Base-by-base conservation (phyloP, 805 yeast genomes). In the Myxozyma mucilagina region DNA sequence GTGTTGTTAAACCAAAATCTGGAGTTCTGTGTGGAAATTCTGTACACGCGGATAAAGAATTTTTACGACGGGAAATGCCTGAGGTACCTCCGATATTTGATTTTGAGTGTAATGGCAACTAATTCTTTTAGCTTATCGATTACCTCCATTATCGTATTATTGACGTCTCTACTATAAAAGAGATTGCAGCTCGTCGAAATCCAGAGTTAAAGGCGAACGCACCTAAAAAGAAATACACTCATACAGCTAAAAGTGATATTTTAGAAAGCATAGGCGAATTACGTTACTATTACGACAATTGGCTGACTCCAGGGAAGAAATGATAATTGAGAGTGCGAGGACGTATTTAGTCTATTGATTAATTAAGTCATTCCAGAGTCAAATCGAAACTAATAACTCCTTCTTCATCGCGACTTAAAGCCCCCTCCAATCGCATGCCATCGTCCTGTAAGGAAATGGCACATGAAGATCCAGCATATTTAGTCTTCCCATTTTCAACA, bases 1-100 rank as follows among this genome's bases (percentile, higher is more conserved):
- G 60, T 24, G 79, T 89, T 9, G 82, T 83, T 2, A 76, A 76
- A 14, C 76, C 77, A 10, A 77, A 84, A 1, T 75, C 77, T 18
- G 97, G 91, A 1, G 75, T 94, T 0, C 74, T 94, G 57, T 96
- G 96, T 0, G 99, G 99, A 1, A 94, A 93, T 68, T 82, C 96
- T 0, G 86, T 94, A 18, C 97, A 94, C 73, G 86, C 90, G 86
- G 99, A 94, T 73, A 82, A 90, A 60, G 79, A 87, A 53, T 94
- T 93, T 74, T 81, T 94, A 87, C 76, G 84, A 71, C 80, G 83
- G 56, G 97, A 93, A 70, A 85, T 94, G 77, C 98, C 98, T 0
- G 73, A 80, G 51, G 86, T 90, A 7, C 73, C 82, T 16, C 11
- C 41, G 11, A 24, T 1, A 7, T 13, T 29, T 34, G 10, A 18